These are phyloP conservation scores for Lactifluus rugatus DNA, from an alignment of 768 basidiomycete genomes.

Conservation along the genomic window DNA sequence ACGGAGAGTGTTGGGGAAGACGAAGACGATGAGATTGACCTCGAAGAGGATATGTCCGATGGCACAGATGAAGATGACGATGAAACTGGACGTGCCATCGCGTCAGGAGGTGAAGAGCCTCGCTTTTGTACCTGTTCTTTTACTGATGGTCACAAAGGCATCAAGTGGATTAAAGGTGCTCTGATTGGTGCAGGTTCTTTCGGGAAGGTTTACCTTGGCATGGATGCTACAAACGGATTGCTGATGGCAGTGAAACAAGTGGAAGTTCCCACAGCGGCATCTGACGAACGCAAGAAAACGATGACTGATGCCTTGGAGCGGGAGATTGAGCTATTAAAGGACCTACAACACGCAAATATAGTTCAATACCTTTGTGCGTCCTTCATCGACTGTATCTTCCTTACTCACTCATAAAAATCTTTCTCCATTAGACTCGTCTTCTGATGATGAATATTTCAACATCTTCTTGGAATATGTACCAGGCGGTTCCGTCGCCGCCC, in stretches of 20 bases:
- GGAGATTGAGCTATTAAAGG: constrained; percentile 89
- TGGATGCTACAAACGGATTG: constrained; percentile 84
- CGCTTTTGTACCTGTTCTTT: constrained; percentile 10
- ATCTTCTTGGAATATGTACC: constrained; percentile 98
- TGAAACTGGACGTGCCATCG: constrained; percentile 43
- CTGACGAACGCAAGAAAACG: constrained; percentile 86
- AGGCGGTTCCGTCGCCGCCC: constrained; percentile 85
- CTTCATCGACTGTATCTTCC: not conserved
- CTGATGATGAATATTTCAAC: constrained; percentile 84
- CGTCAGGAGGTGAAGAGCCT: constrained; percentile 40
- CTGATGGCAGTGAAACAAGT: constrained; percentile 99
- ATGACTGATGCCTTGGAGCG: constrained; percentile 89
- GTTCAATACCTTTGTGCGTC: constrained; percentile 92
- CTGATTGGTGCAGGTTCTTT: constrained; percentile 93
- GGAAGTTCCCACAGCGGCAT: constrained; percentile 75
- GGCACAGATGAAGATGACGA: constrained; percentile 38
- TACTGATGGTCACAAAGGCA: constrained; percentile 30
- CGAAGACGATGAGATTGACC: constrained; percentile 34
- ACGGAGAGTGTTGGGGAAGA: constrained; percentile 40
- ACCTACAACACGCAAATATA: constrained; percentile 90
- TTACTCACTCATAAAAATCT: not conserved
- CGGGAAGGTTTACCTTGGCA: constrained; percentile 90
- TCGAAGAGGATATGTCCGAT: constrained; percentile 31
- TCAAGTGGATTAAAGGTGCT: constrained; percentile 96
- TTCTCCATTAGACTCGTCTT: constrained; percentile 68